Conservation (phyloP, 106 monocot species). For the Dendrobium catenatum region DNA sequence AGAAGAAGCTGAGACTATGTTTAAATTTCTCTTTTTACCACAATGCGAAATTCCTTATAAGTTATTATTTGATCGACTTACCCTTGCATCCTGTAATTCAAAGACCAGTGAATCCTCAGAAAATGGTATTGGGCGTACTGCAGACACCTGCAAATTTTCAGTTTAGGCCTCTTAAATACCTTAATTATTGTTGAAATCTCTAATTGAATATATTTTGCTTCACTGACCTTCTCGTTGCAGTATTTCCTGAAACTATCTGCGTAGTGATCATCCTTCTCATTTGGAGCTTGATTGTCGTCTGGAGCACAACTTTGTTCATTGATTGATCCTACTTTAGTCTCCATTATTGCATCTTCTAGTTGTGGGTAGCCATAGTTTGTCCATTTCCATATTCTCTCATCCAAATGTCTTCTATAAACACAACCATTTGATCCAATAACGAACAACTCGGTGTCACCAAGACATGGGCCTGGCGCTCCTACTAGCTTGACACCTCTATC, state of each 20-base stretch:
- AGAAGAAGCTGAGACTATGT: too few species aligned
- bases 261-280: background rate
- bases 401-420: slow-evolving; percentile 53
- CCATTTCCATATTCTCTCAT: slow-evolving; percentile 69
- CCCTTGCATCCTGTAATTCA: slow-evolving; percentile 78
- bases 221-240: slow-evolving; percentile 69
- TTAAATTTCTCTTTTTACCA: too few species aligned
- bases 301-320: slow-evolving; percentile 13
- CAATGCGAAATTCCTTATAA: background rate
- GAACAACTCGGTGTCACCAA: slow-evolving; percentile 46
- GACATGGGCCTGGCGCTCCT: slow-evolving; percentile 68
- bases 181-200: too few species aligned
- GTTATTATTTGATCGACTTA: slow-evolving; percentile 23
- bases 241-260: slow-evolving; percentile 10
- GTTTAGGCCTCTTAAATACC: background rate
- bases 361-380: slow-evolving; percentile 40
- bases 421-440: slow-evolving; percentile 71
- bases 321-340: background rate
- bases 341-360: slow-evolving; percentile 4
- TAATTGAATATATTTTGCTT: background rate
- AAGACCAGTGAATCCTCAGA: slow-evolving; percentile 76
- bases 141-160: slow-evolving; percentile 53
- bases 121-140: slow-evolving; percentile 60
- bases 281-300: background rate
- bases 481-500: slow-evolving; percentile 36